Evolutionary conservation across 495 filamentous ascomycete genomes (phyloP), one percentile per base, ranked within the genome.

Genomic region (Podospora sp.): DNA sequence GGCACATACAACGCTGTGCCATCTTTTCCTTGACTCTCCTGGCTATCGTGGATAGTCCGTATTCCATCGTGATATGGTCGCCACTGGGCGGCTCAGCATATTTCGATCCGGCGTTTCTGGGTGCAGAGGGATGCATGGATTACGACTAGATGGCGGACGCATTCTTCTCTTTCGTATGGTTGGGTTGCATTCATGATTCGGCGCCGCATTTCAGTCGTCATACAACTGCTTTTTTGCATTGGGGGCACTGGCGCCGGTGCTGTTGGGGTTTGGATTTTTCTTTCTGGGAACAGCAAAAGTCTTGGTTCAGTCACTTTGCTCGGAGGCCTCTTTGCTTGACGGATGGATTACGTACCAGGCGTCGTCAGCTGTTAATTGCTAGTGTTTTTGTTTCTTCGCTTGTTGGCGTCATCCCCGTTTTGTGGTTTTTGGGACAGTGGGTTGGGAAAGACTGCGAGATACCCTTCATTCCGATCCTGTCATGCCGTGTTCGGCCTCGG

Each of bases 391-490:
- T 9, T 55, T 55, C 14, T 16, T 55, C 16, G 7, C 22, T 22
- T 22, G 16, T 22, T 55, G 20, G 21, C 24, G 52, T 55, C n/a
- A n/a, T n/a, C n/a, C 52, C n/a, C 8, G 20, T 26, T 55, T 11
- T 2, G 8, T 20, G 52, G 8, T 26, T 55, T 11, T 20, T 9
- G 52, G 52, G 52, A 6, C 22, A 11, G 40, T 46, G 9, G 52
- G 52, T 8, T 55, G 52, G 52, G 52, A 55, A 55, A 22, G n/a
- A 55, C 24, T 22, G 52, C 52, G 52, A 55, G 52, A 55, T 55
- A 55, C 52, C 52, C 52, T 55, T 55, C 52, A 14, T 52, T 52
- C 49, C 21, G 29, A 33, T 52, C 21, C 49, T 52, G 16, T 52
- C 18, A 12, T 52, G 49, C 21, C 49, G 49, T 52, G 5, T 52